phyloP scores from a whole-genome alignment of 257 asterid species.

The Nicotiana otophora region DNA sequence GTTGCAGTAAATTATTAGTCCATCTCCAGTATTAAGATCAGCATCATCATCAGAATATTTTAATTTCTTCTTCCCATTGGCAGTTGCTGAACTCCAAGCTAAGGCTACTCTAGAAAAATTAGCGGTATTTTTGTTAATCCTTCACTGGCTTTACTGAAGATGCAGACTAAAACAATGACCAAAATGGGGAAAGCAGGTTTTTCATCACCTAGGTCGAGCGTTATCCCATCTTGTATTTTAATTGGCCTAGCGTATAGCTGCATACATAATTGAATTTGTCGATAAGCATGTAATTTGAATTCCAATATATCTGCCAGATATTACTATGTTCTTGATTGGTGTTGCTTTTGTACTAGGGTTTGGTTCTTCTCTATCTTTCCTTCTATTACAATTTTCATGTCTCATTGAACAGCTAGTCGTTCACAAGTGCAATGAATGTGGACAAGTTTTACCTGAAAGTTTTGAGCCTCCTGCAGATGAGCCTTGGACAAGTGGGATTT shows the following conservation, averaged over 20 bases:
- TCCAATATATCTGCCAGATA: not conserved
- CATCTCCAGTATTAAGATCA: not conserved
- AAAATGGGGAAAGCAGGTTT: too few relatives aligned
- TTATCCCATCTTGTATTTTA: too few relatives aligned
- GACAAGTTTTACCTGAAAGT: slow-evolving; percentile 60
- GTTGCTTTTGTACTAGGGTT: not conserved
- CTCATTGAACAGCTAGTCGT: slow-evolving; percentile 40
- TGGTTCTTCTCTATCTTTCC: not conserved
- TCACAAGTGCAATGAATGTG: slow-evolving; percentile 67
- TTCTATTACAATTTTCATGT: slow-evolving; percentile 1
- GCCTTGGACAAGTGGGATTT: slow-evolving; percentile 68
- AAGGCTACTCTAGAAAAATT: too few relatives aligned
- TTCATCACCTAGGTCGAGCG: too few relatives aligned
- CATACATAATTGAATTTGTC: not conserved
- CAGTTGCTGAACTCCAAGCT: too few relatives aligned
- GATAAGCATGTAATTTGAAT: not conserved
- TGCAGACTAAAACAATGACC: too few relatives aligned
- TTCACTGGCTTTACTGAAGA: too few relatives aligned
- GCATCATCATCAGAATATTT: not conserved
- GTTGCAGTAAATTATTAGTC: not conserved
- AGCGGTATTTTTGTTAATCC: too few relatives aligned
- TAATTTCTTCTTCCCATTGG: too few relatives aligned
- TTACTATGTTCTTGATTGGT: not conserved
- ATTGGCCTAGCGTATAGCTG: not conserved
- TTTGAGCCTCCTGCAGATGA: slow-evolving; percentile 71